phyloP scores from a whole-genome alignment of 495 filamentous ascomycete genomes.

The Penicillium fimorum region DNA sequence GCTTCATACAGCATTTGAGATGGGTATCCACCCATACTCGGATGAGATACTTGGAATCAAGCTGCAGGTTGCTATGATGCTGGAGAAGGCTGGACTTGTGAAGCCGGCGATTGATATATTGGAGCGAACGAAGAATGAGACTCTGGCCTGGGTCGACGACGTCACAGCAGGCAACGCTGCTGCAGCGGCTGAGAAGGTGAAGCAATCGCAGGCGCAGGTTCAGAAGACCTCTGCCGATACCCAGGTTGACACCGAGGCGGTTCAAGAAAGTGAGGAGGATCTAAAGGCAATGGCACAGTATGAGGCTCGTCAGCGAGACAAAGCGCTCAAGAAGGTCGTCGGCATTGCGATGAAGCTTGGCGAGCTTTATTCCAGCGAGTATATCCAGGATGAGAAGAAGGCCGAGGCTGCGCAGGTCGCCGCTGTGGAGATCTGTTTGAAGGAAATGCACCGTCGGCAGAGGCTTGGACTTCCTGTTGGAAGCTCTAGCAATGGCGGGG shows the following conservation, averaged over 20 bases:
- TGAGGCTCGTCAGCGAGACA: conserved; percentile 61
- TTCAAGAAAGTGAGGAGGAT: conserved; percentile 32
- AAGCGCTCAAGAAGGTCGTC: conserved; percentile 69
- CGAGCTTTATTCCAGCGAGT: conserved; percentile 62
- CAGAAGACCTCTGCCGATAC: conserved; percentile 22
- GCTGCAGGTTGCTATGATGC: conserved; percentile 71
- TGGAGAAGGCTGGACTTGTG: conserved; percentile 69
- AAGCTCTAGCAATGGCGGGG: conserved; percentile 21
- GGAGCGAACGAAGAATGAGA: conserved; percentile 57
- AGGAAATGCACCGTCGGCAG: conserved; percentile 66
- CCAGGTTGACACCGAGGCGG: conserved; percentile 25
- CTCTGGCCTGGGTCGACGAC: conserved; percentile 51
- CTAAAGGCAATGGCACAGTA: conserved; percentile 37
- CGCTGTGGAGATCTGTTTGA: conserved; percentile 76
- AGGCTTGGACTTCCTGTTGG: conserved; percentile 53
- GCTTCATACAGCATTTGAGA: conserved; percentile 63
- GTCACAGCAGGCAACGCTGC: conserved; percentile 43
- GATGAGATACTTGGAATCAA: conserved; percentile 89
- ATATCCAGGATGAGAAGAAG: conserved; percentile 51
- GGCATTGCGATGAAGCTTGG: conserved; percentile 77
- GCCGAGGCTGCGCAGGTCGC: conserved; percentile 75
- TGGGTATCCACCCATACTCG: conserved; percentile 79
- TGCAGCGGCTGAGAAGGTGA: conserved; percentile 29
- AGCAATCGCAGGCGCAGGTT: conserved; percentile 22
- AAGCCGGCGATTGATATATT: conserved; percentile 69